Conservation (phyloP, 176 grass and related monocot species). For the Avena insularis region DNA sequence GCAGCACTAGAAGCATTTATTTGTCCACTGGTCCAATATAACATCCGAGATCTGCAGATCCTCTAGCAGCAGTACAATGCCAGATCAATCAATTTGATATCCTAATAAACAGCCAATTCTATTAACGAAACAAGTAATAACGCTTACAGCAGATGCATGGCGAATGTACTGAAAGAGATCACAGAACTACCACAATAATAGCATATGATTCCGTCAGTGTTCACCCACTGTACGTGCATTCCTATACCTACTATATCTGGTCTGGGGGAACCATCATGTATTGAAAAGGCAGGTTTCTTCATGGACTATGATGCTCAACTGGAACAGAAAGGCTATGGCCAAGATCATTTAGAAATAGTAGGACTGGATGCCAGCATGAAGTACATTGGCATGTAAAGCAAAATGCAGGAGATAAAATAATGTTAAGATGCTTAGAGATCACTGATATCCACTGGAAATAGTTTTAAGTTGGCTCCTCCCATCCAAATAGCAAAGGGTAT, state of each 20-base stretch:
- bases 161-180: conserved; percentile 12
- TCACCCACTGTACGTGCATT: not conserved
- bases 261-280: not conserved
- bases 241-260: not conserved
- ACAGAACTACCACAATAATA: not conserved
- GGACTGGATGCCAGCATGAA: conserved; percentile 13
- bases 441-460: not conserved
- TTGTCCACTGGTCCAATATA: conserved; percentile 8
- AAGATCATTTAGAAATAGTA: not conserved
- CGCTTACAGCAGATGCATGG: not conserved
- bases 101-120: not conserved
- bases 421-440: not conserved
- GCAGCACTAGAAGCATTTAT: not conserved
- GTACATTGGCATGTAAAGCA: not conserved
- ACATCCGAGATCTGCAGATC: not conserved
- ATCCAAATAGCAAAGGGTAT: conserved; percentile 22
- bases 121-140: not conserved
- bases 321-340: not conserved
- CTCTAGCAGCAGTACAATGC: not conserved
- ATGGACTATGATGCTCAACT: not conserved
- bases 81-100: not conserved
- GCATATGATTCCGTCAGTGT: not conserved
- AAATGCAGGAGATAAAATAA: conserved; percentile 5
- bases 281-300: not conserved
- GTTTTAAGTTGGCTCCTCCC: not conserved